A percentile compares a stretch with the other conserved stretches of the same genome.
Conservation (phyloP, 2,329 filamentous ascomycete species). For the Cladophialophora exuberans region DNA sequence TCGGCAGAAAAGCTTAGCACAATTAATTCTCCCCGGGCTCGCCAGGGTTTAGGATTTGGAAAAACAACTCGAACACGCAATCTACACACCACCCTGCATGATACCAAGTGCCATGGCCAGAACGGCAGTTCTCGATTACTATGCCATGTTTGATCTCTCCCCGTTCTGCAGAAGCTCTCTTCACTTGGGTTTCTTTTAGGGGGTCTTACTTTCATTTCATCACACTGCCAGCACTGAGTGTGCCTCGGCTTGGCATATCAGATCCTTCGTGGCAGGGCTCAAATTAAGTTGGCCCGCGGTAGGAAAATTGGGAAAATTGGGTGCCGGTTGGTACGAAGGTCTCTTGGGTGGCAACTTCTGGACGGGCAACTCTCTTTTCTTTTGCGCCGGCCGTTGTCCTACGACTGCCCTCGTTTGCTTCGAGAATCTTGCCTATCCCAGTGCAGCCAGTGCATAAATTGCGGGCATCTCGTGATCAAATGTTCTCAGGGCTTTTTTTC, state of each 20-base stretch:
- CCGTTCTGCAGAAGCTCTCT: too few relatives aligned
- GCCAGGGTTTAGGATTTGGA: neutral
- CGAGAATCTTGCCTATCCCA: too few relatives aligned
- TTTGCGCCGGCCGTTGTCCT: too few relatives aligned
- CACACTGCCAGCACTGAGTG: slow-evolving; percentile 12
- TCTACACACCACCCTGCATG: neutral
- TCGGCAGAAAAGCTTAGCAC: slow-evolving; percentile 16
- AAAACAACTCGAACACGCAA: neutral
- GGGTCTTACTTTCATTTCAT: too few relatives aligned
- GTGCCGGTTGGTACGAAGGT: neutral
- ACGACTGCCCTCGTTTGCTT: too few relatives aligned
- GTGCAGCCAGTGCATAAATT: too few relatives aligned
- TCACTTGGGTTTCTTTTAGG: too few relatives aligned
- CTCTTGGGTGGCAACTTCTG: neutral
- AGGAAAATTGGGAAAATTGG: neutral
- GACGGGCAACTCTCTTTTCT: too few relatives aligned
- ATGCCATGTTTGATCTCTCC: too few relatives aligned
- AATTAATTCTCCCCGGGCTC: neutral
- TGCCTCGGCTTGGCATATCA: slow-evolving; percentile 7
- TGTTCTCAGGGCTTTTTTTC: neutral
- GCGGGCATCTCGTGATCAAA: neutral
- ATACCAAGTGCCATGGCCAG: too few relatives aligned
- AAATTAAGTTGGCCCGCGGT: too few relatives aligned
- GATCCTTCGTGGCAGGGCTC: slow-evolving; percentile 12
- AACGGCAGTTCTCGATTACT: too few relatives aligned